phyloP scores from a whole-genome alignment of 441 rosid genomes.

The Populus tomentosa region DNA sequence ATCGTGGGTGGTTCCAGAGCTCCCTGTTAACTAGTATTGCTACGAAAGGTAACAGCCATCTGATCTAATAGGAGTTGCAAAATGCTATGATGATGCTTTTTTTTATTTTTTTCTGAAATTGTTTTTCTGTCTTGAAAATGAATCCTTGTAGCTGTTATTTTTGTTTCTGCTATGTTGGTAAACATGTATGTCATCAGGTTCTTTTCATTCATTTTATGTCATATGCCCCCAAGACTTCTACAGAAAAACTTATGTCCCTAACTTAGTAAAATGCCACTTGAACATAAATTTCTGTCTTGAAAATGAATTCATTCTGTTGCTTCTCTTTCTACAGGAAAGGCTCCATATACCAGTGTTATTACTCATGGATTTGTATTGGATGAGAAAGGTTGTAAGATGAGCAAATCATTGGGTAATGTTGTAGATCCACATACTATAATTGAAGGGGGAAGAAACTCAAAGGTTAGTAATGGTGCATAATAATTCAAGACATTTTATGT shows the following conservation, averaged over 20 bases:
- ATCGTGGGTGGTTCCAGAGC: conserved; percentile 99
- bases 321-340: conserved; percentile 60
- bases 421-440: conserved; percentile 80
- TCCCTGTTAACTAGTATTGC: conserved; percentile 90
- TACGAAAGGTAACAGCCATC: conserved; percentile 54
- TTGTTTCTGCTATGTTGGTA: background rate
- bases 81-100: background rate
- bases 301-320: conserved; percentile 8
- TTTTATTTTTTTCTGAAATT: background rate
- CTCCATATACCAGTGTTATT: conserved; percentile 82
- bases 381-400: conserved; percentile 97
- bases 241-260: conserved; percentile 4
- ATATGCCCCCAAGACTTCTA: background rate
- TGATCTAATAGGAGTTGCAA: background rate
- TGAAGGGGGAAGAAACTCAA: conserved; percentile 83
- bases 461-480: conserved; percentile 41
- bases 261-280: conserved; percentile 1
- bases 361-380: conserved; percentile 99
- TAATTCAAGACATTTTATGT: conserved; percentile 5
- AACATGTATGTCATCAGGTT: background rate
- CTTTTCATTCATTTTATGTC: conserved; percentile 3
- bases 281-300: background rate
- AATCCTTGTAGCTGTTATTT: background rate
- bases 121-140: background rate
- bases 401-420: conserved; percentile 96